phyloP scores from a whole-genome alignment of 495 filamentous ascomycete species.

The Tuber borchii region DNA sequence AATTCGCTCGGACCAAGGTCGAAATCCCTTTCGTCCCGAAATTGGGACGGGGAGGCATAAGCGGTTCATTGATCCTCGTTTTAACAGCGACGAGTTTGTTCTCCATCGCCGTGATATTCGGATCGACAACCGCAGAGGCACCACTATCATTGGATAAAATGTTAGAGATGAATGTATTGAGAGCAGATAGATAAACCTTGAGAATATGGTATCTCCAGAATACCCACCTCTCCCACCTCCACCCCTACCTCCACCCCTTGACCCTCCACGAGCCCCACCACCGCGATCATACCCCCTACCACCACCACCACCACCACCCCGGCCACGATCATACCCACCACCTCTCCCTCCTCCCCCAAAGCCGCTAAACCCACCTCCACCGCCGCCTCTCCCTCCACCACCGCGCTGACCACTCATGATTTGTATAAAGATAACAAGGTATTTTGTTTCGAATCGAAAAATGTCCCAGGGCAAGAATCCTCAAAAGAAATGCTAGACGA shows the following conservation, averaged over 20 bases:
- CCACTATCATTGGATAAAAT: slow-evolving; percentile 10
- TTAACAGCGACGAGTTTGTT: slow-evolving; percentile 17
- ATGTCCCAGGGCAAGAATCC: neutral
- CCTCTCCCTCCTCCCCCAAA: slow-evolving; percentile 12
- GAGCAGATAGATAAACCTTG: neutral
- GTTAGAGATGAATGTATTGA: slow-evolving; percentile 1
- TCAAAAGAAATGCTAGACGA: neutral
- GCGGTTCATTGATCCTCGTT: slow-evolving; percentile 16
- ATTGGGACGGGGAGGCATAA: slow-evolving; percentile 51
- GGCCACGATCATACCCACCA: slow-evolving; percentile 10
- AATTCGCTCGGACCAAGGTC: slow-evolving; percentile 59
- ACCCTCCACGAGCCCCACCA: slow-evolving; percentile 14
- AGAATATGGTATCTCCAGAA: slow-evolving; percentile 8
- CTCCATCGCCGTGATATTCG: slow-evolving; percentile 27
- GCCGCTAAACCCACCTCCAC: slow-evolving; percentile 13
- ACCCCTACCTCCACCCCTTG: neutral
- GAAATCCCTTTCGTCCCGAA: slow-evolving; percentile 52
- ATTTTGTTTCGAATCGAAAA: neutral
- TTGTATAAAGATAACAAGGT: neutral
- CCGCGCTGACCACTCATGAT: slow-evolving; percentile 6
- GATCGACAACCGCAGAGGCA: slow-evolving; percentile 14
- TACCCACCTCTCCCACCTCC: slow-evolving; percentile 11
- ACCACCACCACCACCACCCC: slow-evolving; percentile 2
- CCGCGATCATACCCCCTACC: neutral
- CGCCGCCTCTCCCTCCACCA: slow-evolving; percentile 9